Evolutionary conservation across 495 filamentous ascomycete genomes (phyloP), one percentile per base, ranked within the genome.

Genomic region (Penicillium longicatenatum): DNA sequence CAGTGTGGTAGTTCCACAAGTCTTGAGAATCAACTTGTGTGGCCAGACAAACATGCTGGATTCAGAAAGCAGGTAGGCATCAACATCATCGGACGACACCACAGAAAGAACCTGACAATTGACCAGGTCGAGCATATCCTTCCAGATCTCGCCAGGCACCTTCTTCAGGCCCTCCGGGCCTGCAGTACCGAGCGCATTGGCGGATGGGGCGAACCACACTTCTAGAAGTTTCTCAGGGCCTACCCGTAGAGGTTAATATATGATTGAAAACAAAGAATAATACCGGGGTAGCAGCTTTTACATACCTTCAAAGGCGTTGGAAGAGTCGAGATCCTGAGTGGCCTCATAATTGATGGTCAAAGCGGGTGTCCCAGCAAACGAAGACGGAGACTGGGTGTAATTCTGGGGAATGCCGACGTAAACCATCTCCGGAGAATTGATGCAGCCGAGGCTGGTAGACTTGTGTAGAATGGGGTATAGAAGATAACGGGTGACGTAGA

Each of bases 31-130:
- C 48, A 99, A 79, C 79, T 99, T 99, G 84, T 99, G 94, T 21
- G 92, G 92, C 73, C 96, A 99, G 62, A 99, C 92, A 72, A 99
- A 99, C 93, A 99, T 79, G 86, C 94, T 98, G 19, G 95, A 98
- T 75, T 99, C 95, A 50, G 94, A 98, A 51, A 99, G 84, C 31
- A 99, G 84, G 66, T 99, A 99, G 61, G 95, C 95, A 71, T 99
- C 95, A 55, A 97, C 87, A 73, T 95, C 85, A 59, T 97, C 92
- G n/a, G 93, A 96, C 64, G 92, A 86, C 50, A 99, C 83, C 59
- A 96, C 85, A 11, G 95, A 99, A 37, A 99, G 85, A 45, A 99
- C 92, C 72, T 98, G 95, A 86, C 95, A 99, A 68, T 96, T 93
- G 76, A 99, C 95, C 57, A 96, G 80, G 63, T 98, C 94, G 35